Evolutionary conservation across 2,329 filamentous ascomycete species (phyloP), one percentile per base, ranked within the genome.

Genomic region (Boeremia exigua): DNA sequence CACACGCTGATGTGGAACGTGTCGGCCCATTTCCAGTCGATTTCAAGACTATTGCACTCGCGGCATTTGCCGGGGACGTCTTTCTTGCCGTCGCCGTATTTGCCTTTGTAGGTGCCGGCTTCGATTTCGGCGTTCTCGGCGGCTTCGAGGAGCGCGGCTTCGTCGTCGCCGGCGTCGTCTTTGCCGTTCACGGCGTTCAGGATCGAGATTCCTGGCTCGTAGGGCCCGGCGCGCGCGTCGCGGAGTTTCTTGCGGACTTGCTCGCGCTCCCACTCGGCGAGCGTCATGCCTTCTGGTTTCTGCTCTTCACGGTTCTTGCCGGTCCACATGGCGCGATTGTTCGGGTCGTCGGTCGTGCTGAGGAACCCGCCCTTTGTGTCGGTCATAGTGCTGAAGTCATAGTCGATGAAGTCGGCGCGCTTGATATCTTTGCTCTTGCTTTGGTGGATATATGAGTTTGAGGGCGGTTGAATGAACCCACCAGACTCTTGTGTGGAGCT

Each of bases 331-430:
- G 88, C 91, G 63, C 88, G 88, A 72, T 96, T 96, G 72, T 89
- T 86, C 1, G 95, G 95, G 75, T 99, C 95, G 71, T 99, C 95
- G 59, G 94, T 90, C 1, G 86, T 84, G n/a, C 89, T 90, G 62
- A 99, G 78, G 76, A 99, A 99, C 0, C 95, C 95, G 59, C 95
- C 95, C 72, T 97, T 97, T 0, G 94, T 98, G 75, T 99, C 95
- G 6, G 89, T 96, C 92, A 99, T 98, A 78, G 94, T 90, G 72
- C 90, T 94, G 78, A 99, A 95, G 75, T 99, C 95, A 78, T 97
- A 98, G 72, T 99, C 95, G 70, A 99, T 93, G 73, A 90, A 98
- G 74, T 74, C 72, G 7, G 68, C 71, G 43, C 95, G 94, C 58
- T 90, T 87, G 65, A 98, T 97, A 70, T 96, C 97, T 69, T 88